Evolutionary conservation across 164 flowering plant species (phyloP), one percentile per base, ranked within the genome.

Genomic region (Kingdonia uniflora): DNA sequence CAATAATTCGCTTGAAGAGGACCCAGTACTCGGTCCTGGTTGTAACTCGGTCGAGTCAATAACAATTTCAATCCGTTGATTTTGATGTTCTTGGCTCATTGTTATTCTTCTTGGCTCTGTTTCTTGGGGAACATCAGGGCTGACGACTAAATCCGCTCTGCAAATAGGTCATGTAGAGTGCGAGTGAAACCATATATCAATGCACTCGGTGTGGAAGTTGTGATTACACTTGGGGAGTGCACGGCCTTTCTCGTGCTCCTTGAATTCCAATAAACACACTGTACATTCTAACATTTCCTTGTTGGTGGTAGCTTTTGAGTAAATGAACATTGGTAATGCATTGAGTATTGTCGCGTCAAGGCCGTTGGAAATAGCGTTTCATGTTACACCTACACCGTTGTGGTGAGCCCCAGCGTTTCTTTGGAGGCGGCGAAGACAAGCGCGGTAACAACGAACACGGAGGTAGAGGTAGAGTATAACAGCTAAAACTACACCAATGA

Each of bases 121-220:
- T 15, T 41, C 21, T 8, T 29, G 35, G 35, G 35, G 35, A 29
- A 29, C 6, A 3, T 29, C 35, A 3, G 35, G 4, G 35, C 35
- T 3, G 35, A 29, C 35, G 35, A 29, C 35, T 29, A n/a, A n/a
- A n/a, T 29, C 35, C 4, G 75, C 21, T 43, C 94, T 69, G 48
- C 94, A 84, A 43, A 81, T 71, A 0, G 94, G 88, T 59, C 94
- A 84, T 1, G 76, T 81, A 44, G 81, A 73, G 66, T 82, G 86
- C 14, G 88, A 76, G 21, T 71, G 75, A 56, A 84, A 76, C 94
- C 94, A 84, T 85, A 80, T 80, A 58, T 81, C 86, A 12, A 84
- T 80, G 33, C 94, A 84, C 1, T 65, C 84, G 0, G 60, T 56
- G 38, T 84, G 92, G 52, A 84, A 84, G 35, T 62, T 50, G 57